phyloP scores from a whole-genome alignment of 306 rosid genomes.

The Acacia melanoxylon region DNA sequence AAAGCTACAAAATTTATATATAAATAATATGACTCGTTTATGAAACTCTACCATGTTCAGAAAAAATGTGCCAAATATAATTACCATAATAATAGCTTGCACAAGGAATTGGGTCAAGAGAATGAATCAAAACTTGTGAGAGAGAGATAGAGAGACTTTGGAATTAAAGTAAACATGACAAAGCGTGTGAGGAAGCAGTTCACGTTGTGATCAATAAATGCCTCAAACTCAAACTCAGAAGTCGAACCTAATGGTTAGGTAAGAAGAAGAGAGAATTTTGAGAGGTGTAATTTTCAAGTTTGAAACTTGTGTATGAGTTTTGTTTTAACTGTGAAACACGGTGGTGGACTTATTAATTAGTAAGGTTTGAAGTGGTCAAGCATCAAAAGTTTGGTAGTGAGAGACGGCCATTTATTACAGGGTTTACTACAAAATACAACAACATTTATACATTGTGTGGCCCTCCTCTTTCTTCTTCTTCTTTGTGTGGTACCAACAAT shows the following conservation, averaged over 20 bases:
- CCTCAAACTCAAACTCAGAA: not conserved
- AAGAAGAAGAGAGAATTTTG: not conserved
- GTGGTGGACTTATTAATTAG: not conserved
- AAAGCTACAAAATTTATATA: not conserved
- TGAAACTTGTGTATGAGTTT: not conserved
- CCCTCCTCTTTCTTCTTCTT: not conserved
- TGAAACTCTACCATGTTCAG: not conserved
- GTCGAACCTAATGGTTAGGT: not conserved
- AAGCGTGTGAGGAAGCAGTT: not conserved
- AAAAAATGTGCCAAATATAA: not conserved
- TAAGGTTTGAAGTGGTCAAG: not conserved
- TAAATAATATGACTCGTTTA: not conserved
- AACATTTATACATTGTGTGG: too few species aligned
- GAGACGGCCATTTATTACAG: conserved; percentile 28
- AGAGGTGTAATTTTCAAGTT: not conserved
- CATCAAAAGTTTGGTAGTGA: conserved; percentile 20
- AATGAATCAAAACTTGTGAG: not conserved
- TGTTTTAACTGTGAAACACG: not conserved
- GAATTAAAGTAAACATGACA: not conserved
- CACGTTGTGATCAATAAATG: not conserved
- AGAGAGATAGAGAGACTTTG: not conserved
- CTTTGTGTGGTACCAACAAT: not conserved
- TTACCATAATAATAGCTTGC: not conserved
- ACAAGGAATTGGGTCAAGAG: not conserved
- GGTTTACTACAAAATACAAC: not conserved